Evolutionary conservation across 495 filamentous ascomycete species (phyloP).

Genomic region (Aspergillus funiculosus): DNA sequence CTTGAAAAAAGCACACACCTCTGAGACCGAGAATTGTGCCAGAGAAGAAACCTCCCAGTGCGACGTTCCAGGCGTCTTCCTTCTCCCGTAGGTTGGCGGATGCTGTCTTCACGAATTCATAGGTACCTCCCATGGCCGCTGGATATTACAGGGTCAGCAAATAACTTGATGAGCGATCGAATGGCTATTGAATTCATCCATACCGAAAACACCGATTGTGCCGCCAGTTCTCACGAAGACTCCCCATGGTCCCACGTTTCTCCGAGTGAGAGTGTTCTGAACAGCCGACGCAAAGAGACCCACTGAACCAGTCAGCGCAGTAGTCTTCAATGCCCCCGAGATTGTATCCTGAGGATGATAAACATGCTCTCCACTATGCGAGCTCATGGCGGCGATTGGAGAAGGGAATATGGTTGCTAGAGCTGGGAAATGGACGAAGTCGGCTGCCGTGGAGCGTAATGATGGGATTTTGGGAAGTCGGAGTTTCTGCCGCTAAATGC

Average conservation of each 20-base stretch:
- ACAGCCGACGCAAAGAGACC: constrained; percentile 70
- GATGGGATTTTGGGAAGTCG: constrained; percentile 29
- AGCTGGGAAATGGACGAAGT: constrained; percentile 12
- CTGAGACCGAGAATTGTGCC: constrained; percentile 62
- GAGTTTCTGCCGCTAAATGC: constrained; percentile 29
- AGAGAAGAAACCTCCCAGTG: constrained; percentile 67
- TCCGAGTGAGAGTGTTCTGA: constrained; percentile 76
- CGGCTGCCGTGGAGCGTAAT: constrained; percentile 22
- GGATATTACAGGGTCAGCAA: constrained; percentile 20
- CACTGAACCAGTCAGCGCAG: constrained; percentile 55
- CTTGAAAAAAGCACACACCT: constrained; percentile 46
- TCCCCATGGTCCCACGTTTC: constrained; percentile 69
- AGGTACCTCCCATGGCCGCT: constrained; percentile 79
- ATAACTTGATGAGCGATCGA: constrained; percentile 2
- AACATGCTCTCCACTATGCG: constrained; percentile 42
- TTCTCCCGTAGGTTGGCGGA: constrained; percentile 73
- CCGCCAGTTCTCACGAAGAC: constrained; percentile 68
- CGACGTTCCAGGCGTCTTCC: constrained; percentile 64
- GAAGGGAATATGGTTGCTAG: constrained; percentile 19
- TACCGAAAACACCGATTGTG: constrained; percentile 63
- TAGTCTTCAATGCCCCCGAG: constrained; percentile 55
- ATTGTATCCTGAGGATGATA: constrained; percentile 82
- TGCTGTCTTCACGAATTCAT: constrained; percentile 66
- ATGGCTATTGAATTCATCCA: constrained; percentile 11
- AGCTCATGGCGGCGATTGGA: constrained; percentile 42